Evolutionary conservation across 768 basidiomycete species (phyloP), one percentile per base, ranked within the genome.

Genomic region (Gautieria morchelliformis): DNA sequence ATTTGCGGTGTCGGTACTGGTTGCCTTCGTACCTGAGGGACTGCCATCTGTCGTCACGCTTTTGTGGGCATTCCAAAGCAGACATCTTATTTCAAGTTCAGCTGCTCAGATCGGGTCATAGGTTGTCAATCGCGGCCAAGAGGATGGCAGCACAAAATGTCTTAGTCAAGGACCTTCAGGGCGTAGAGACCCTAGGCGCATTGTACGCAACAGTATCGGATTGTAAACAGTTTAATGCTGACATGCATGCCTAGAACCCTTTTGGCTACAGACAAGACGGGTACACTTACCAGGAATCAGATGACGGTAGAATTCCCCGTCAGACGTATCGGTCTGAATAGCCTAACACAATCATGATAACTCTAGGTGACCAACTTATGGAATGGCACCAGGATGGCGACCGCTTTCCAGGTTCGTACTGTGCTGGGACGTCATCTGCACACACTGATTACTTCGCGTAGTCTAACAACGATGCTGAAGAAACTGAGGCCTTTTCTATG

Each of bases 91-190:
- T 17, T 37, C 1, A 9, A 30, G 15, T n/a, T 17, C 20, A 40
- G 15, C 15, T 39, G 24, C 9, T 33, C 8, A 24, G 30, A 19
- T 37, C 11, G 27, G 17, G 20, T 20, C 24, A 20, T 48, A 72
- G 71, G 17, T 64, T 86, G 6, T 84, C 83, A 5, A 84, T 86
- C 44, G 83, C 83, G 0, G 84, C 83, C 17, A 84, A 84, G 67
- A 73, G 84, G 32, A 85, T 86, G 83, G 83, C 84, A 1, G 75
- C 75, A 22, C 81, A 83, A 66, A 84, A 85, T 59, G 83, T 86
- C 5, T 72, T 86, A n/a, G 83, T 85, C 17, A 86, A 86, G 62
- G 82, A 84, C 62, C 65, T 86, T n/a, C 83, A 85, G 65, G 83
- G 83, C 42, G 83, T 86, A 0, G 84, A 86, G 65, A 85, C 84